These are phyloP conservation scores for Zelonia costaricensis DNA, from an alignment of 208 protist genomes.

Conservation along the genomic window DNA sequence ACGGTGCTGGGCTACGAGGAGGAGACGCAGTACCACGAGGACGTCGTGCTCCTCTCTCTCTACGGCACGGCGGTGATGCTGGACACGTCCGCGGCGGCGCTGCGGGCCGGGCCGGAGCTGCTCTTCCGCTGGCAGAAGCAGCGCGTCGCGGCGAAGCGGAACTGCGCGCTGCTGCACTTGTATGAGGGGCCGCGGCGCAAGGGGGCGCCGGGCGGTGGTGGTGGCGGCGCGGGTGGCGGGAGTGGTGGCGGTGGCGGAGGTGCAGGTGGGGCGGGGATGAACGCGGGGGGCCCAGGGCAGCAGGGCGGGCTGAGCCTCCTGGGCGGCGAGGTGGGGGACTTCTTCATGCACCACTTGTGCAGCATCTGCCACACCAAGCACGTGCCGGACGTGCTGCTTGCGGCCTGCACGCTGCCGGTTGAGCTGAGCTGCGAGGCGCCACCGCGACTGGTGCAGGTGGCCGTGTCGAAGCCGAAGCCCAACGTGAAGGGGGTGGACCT, in stretches of 20 bases:
- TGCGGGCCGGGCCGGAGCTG: conserved; percentile 69
- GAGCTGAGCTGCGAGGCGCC: conserved; percentile 61
- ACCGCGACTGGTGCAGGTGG: conserved; percentile 77
- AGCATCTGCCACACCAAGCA: conserved; percentile 63
- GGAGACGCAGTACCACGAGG: conserved; percentile 79
- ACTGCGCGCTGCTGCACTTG: conserved; percentile 73
- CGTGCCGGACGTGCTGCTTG: conserved; percentile 82
- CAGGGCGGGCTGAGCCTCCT: conserved; percentile 18
- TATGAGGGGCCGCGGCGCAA: conserved; percentile 44
- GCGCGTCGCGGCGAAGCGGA: conserved; percentile 38
- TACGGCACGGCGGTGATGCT: conserved; percentile 91
- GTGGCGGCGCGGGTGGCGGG: too few relatives aligned
- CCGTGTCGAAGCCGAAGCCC: conserved; percentile 67
- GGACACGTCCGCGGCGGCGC: conserved; percentile 48
- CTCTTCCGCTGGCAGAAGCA: conserved; percentile 55
- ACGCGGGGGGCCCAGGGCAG: not conserved
- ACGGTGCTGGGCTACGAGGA: conserved; percentile 92
- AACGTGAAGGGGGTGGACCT: conserved; percentile 73
- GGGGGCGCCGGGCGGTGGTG: not conserved
- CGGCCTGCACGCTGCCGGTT: conserved; percentile 76
- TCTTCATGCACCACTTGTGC: conserved; percentile 56
- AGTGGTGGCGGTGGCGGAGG: not conserved
- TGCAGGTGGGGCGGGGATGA: not conserved
- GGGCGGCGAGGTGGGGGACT: conserved; percentile 33
- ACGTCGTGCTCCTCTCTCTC: conserved; percentile 85